A percentile compares a stretch with the other conserved stretches of the same genome.
Evolutionary conservation across 2,329 filamentous ascomycete genomes (phyloP).

Genomic region (Aschersonia sp.): DNA sequence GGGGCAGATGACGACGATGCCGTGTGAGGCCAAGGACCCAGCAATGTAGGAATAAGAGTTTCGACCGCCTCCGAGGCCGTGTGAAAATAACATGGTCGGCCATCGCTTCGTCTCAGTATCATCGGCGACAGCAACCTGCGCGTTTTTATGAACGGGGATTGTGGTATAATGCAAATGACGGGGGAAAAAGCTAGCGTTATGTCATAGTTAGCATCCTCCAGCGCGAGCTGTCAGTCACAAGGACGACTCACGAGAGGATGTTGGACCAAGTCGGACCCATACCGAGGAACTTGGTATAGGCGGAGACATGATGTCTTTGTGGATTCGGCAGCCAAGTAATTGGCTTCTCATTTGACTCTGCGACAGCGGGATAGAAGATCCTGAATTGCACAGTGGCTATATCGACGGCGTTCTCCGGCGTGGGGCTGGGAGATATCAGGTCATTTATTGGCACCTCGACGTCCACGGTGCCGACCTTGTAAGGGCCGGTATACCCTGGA

Average conservation of each 20-base stretch:
- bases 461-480: slow-evolving; percentile 67
- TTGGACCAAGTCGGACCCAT: slow-evolving; percentile 42
- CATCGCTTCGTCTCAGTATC: slow-evolving; percentile 39
- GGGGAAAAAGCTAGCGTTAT: slow-evolving; percentile 41
- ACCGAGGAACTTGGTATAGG: slow-evolving; percentile 65
- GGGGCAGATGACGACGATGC: slow-evolving; percentile 65
- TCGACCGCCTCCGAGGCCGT: slow-evolving; percentile 66
- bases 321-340: slow-evolving; percentile 69
- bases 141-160: slow-evolving; percentile 61
- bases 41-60: slow-evolving; percentile 78
- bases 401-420: slow-evolving; percentile 35
- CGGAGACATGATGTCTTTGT: slow-evolving; percentile 58
- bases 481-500: slow-evolving; percentile 61
- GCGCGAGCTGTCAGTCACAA: neutral
- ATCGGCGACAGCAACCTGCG: slow-evolving; percentile 42
- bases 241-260: slow-evolving; percentile 39
- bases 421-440: slow-evolving; percentile 36
- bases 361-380: slow-evolving; percentile 62
- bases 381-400: slow-evolving; percentile 68
- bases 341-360: slow-evolving; percentile 36
- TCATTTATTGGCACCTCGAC: slow-evolving; percentile 61
- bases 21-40: slow-evolving; percentile 67
- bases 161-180: slow-evolving; percentile 59
- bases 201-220: too few relatives aligned
- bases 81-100: slow-evolving; percentile 77